These are phyloP conservation scores for Musa beccarii DNA, from an alignment of 176 grass and related monocot genomes.

Conservation along the genomic window DNA sequence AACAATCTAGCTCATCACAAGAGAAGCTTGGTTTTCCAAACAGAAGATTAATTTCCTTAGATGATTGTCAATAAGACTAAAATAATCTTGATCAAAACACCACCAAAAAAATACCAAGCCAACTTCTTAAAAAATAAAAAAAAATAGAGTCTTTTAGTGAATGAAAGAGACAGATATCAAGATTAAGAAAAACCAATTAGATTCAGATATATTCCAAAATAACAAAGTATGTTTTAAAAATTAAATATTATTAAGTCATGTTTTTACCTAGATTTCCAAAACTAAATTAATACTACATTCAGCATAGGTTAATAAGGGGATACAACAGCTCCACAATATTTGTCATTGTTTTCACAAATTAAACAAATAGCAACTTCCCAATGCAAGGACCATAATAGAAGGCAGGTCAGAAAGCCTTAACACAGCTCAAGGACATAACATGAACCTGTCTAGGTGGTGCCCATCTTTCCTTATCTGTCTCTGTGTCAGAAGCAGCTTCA, in stretches of 20 bases:
- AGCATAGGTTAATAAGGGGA: too few species aligned
- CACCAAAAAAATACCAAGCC: too few species aligned
- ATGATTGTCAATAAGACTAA: not conserved
- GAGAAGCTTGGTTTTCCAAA: not conserved
- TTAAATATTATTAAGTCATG: too few species aligned
- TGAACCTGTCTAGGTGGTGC: constrained; percentile 56
- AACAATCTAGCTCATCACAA: not conserved
- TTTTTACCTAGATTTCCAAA: too few species aligned
- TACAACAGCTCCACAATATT: not conserved
- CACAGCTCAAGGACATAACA: constrained; percentile 5
- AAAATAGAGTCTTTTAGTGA: too few species aligned
- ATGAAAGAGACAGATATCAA: too few species aligned
- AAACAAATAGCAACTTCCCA: not conserved
- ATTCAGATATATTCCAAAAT: too few species aligned
- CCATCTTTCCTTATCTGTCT: constrained; percentile 68
- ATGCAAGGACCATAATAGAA: not conserved
- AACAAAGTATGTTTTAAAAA: too few species aligned
- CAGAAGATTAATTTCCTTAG: not conserved
- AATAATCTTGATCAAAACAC: not conserved
- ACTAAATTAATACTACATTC: too few species aligned
- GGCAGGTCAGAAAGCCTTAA: not conserved
- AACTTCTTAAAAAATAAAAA: too few species aligned
- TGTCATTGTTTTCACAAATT: not conserved
- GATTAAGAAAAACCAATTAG: too few species aligned
- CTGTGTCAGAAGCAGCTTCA: constrained; percentile 61